Conservation (phyloP, 1,139 yeast genomes). For the Debaryomycetaceae sp. region DNA sequence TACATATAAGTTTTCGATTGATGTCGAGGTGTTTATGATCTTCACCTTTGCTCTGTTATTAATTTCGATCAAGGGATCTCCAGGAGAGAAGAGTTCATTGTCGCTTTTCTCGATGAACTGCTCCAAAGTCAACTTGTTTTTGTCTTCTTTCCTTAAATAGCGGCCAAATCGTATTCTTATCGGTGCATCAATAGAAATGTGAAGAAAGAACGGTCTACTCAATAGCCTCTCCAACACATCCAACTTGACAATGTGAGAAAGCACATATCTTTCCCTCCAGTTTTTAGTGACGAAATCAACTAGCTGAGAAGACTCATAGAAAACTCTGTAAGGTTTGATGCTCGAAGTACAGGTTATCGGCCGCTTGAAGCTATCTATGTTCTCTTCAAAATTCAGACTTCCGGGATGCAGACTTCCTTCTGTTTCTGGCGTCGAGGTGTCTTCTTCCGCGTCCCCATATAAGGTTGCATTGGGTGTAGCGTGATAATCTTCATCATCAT, state of each 20-base stretch:
- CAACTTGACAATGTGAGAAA: constrained; percentile 47
- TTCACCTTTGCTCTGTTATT: constrained; percentile 57
- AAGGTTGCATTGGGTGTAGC: constrained; percentile 2
- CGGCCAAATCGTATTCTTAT: constrained; percentile 51
- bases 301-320: constrained; percentile 40
- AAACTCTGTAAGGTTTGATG: constrained; percentile 17
- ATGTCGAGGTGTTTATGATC: constrained; percentile 55
- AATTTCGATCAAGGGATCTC: constrained; percentile 44
- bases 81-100: constrained; percentile 30
- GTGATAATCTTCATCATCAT: constrained; percentile 3
- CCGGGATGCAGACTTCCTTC: not conserved
- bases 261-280: constrained; percentile 66
- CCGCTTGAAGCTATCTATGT: not conserved
- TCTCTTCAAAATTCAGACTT: not conserved
- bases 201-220: constrained; percentile 84
- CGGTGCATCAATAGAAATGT: constrained; percentile 78
- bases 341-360: constrained; percentile 1
- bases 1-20: constrained; percentile 45
- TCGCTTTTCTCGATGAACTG: constrained; percentile 50
- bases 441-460: not conserved
- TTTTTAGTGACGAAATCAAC: constrained; percentile 62
- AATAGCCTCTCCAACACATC: constrained; percentile 47
- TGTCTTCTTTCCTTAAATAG: constrained; percentile 19
- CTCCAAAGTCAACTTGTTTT: constrained; percentile 20
- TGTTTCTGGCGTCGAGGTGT: not conserved